phyloP scores from a whole-genome alignment of 1,284 basidiomycete species.

The Sparassis latifolia region DNA sequence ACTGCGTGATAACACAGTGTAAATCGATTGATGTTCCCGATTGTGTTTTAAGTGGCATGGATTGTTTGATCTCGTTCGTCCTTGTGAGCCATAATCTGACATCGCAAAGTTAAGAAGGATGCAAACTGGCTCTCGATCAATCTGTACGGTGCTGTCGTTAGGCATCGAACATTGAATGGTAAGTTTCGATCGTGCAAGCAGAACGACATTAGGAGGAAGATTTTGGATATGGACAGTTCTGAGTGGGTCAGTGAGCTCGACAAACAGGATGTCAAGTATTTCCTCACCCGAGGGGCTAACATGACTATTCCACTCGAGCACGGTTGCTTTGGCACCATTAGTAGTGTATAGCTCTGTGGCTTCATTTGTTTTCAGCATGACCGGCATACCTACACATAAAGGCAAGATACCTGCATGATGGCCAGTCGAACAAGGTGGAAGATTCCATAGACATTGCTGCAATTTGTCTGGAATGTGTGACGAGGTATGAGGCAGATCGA shows the following conservation, averaged over 20 bases:
- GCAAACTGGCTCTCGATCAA: slow-evolving; percentile 27
- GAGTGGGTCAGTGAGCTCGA: slow-evolving; percentile 27
- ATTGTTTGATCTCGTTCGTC: slow-evolving; percentile 28
- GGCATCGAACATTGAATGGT: slow-evolving; percentile 17
- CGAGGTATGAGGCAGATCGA: slow-evolving; percentile 2
- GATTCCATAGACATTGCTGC: slow-evolving; percentile 25
- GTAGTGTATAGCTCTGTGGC: slow-evolving; percentile 34
- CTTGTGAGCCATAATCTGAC: slow-evolving; percentile 36
- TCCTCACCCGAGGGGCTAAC: slow-evolving; percentile 8
- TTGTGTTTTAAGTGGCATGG: slow-evolving; percentile 27
- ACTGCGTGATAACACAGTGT: slow-evolving; percentile 31
- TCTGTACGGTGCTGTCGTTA: slow-evolving; percentile 18
- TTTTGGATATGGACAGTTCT: slow-evolving; percentile 22
- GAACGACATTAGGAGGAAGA: slow-evolving; percentile 33
- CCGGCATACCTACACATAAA: slow-evolving; percentile 33
- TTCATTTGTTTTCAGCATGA: slow-evolving; percentile 31
- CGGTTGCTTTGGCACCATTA: slow-evolving; percentile 33
- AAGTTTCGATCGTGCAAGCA: slow-evolving; percentile 17
- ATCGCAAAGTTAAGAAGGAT: slow-evolving; percentile 35
- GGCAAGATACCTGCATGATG: slow-evolving; percentile 24
- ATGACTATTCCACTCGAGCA: slow-evolving; percentile 25
- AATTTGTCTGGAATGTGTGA: slow-evolving; percentile 6
- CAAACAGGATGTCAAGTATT: slow-evolving; percentile 29
- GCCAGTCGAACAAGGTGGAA: slow-evolving; percentile 13
- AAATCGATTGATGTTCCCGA: slow-evolving; percentile 25